phyloP scores from a whole-genome alignment of 106 monocot genomes.

The Dioscorea alata region DNA sequence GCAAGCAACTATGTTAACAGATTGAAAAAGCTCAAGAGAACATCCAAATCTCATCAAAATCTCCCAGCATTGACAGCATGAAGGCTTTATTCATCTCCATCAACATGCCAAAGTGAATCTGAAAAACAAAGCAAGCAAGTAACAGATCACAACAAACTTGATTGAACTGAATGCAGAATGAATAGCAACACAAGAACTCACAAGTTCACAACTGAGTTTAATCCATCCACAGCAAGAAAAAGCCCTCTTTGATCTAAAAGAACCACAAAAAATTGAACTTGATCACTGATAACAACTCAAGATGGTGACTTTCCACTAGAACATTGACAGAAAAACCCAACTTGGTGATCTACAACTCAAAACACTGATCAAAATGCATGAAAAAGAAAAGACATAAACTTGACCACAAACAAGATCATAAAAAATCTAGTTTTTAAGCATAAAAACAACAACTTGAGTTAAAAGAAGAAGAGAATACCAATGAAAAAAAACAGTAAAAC shows the following conservation, averaged over 20 bases:
- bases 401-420: not conserved
- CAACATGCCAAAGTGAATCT: not conserved
- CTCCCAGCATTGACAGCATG: not conserved
- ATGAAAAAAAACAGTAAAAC: not conserved
- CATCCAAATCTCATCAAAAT: not conserved
- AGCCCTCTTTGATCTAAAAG: not conserved
- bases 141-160: not conserved
- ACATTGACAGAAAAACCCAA: not conserved
- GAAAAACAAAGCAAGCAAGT: not conserved
- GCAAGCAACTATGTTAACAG: too few relatives aligned
- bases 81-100: not conserved
- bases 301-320: too few relatives aligned
- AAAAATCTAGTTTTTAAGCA: not conserved
- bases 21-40: not conserved
- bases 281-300: not conserved
- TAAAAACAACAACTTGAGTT: not conserved
- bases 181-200: not conserved
- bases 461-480: not conserved
- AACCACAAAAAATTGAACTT: not conserved
- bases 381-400: not conserved
- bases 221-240: not conserved
- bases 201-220: not conserved
- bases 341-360: not conserved
- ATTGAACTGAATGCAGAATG: not conserved
- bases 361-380: not conserved